Evolutionary conservation across 352 stramenopile genomes (phyloP).

Genomic region (Pythium brachiatum): DNA sequence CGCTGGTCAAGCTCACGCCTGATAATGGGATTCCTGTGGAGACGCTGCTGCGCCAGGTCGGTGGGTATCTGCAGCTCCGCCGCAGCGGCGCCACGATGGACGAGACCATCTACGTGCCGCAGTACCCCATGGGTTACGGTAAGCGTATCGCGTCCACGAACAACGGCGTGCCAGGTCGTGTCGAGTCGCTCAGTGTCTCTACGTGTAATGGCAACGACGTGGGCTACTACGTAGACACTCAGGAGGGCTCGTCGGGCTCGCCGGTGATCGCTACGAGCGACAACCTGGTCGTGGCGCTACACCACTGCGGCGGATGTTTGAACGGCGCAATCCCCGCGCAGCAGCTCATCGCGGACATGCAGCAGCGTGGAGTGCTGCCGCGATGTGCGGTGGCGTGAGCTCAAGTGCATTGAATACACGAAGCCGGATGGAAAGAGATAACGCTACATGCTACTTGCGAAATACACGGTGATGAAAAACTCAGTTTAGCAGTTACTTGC

Average conservation of each 20-base stretch:
- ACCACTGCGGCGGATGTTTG: slow-evolving; percentile 72
- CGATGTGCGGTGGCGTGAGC: slow-evolving; percentile 12
- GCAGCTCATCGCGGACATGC: slow-evolving; percentile 47
- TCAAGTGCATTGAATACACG: not conserved
- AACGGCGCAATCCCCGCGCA: slow-evolving; percentile 61
- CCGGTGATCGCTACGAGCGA: slow-evolving; percentile 53
- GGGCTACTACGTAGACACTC: slow-evolving; percentile 76
- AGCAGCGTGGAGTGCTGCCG: slow-evolving; percentile 29
- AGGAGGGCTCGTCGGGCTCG: slow-evolving; percentile 67
- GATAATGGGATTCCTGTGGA: slow-evolving; percentile 21
- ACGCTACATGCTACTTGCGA: too few species aligned
- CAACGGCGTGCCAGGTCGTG: slow-evolving; percentile 25
- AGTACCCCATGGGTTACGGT: slow-evolving; percentile 36
- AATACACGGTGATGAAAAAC: too few species aligned
- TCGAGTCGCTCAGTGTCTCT: slow-evolving; percentile 34
- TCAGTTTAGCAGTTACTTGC: too few species aligned
- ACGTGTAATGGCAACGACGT: slow-evolving; percentile 51
- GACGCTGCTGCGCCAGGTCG: slow-evolving; percentile 32
- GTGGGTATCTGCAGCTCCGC: slow-evolving; percentile 39
- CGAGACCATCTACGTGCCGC: slow-evolving; percentile 43
- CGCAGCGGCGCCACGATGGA: slow-evolving; percentile 29
- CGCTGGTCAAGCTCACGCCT: slow-evolving; percentile 36
- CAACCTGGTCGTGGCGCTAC: slow-evolving; percentile 67
- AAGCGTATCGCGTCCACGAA: slow-evolving; percentile 37
- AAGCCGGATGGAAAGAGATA: too few species aligned